Conservation (phyloP, 805 yeast genomes). For the Nakazawaea populi region DNA sequence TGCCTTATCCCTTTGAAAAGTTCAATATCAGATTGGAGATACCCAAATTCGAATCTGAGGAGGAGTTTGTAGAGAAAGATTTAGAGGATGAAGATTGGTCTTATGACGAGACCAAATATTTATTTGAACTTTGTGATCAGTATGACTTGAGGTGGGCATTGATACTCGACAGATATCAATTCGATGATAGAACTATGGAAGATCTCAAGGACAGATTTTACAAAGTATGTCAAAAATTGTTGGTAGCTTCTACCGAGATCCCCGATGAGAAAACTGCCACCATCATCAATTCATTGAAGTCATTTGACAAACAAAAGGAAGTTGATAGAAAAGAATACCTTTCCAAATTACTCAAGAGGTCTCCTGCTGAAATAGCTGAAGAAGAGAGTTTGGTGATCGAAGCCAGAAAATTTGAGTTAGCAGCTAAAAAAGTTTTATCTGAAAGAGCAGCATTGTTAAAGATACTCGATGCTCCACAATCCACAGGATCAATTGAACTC, state of each 20-base stretch:
- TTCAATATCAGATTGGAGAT: slow-evolving; percentile 64
- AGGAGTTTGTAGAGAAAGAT: slow-evolving; percentile 44
- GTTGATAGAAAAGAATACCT: slow-evolving; percentile 75
- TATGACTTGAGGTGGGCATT: slow-evolving; percentile 69
- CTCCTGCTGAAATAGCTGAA: slow-evolving; percentile 97
- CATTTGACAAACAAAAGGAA: slow-evolving; percentile 69
- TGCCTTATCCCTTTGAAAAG: slow-evolving; percentile 65
- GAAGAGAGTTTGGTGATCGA: slow-evolving; percentile 93
- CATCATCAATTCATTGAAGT: slow-evolving; percentile 53
- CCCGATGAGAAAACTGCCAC: slow-evolving; percentile 35
- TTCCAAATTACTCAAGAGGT: slow-evolving; percentile 67
- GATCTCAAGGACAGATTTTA: slow-evolving; percentile 84
- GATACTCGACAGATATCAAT: slow-evolving; percentile 54
- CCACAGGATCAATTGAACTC: slow-evolving; percentile 68
- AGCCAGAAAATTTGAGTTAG: slow-evolving; percentile 85
- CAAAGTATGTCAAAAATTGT: slow-evolving; percentile 51
- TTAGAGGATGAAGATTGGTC: slow-evolving; percentile 58
- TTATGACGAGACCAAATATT: slow-evolving; percentile 68
- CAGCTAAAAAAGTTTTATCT: slow-evolving; percentile 79
- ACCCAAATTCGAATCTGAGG: slow-evolving; percentile 59
- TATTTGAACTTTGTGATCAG: slow-evolving; percentile 62
- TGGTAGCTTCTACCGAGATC: slow-evolving; percentile 33
- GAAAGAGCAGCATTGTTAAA: slow-evolving; percentile 79
- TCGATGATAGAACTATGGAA: slow-evolving; percentile 48
- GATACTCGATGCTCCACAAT: slow-evolving; percentile 81